These are phyloP conservation scores for Trypanosomatidae sp. DNA, from an alignment of 208 protist genomes.

Conservation along the genomic window DNA sequence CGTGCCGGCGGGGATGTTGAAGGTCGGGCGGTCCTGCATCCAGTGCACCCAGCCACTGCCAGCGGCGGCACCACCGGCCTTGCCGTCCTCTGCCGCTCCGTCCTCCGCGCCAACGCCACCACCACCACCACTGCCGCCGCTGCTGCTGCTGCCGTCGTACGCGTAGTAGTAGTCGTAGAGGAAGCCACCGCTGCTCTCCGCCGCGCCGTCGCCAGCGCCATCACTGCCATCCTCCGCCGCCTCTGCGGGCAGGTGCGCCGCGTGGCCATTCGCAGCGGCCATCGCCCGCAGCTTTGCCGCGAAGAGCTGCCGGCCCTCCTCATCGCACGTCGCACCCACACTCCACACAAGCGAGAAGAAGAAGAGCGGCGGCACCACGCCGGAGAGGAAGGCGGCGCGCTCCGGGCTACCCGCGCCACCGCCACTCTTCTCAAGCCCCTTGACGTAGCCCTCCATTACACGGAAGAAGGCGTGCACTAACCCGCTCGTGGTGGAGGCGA, in stretches of 20 bases:
- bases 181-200: constrained; percentile 32
- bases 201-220: neutral
- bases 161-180: constrained; percentile 96
- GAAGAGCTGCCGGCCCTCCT: constrained; percentile 88
- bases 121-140: too few relatives aligned
- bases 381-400: constrained; percentile 47
- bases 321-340: constrained; percentile 94
- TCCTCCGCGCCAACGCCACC: constrained; percentile 12
- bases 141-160: constrained; percentile 51
- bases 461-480: constrained; percentile 93
- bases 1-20: constrained; percentile 53
- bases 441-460: constrained; percentile 93
- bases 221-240: constrained; percentile 30
- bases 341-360: constrained; percentile 97
- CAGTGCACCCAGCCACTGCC: constrained; percentile 65
- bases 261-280: constrained; percentile 47
- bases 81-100: constrained; percentile 29
- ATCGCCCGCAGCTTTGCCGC: constrained; percentile 75
- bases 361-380: constrained; percentile 87
- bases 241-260: too few relatives aligned
- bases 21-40: constrained; percentile 36
- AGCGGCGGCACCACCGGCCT: constrained; percentile 16
- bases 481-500: constrained; percentile 93
- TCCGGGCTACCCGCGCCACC: constrained; percentile 35
- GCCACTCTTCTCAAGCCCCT: constrained; percentile 45